Base-by-base conservation (phyloP, 768 basidiomycete species). In the Daedalea quercina region DNA sequence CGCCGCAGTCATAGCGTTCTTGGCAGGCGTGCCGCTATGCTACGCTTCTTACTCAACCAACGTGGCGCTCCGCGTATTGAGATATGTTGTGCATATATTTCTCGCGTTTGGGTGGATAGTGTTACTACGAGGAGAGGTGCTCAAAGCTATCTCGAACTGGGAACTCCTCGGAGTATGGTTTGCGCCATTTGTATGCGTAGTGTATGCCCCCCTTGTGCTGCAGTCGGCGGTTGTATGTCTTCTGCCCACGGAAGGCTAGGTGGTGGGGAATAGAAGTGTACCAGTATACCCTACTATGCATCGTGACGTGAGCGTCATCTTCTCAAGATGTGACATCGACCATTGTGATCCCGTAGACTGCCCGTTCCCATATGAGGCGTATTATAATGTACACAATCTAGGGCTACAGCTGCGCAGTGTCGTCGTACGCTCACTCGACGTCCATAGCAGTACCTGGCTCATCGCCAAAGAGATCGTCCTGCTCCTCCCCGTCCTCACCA, bases 151-250 rank as follows among this genome's bases (percentile, higher is more conserved):
- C 11, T 83, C 82, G 81, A 75, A 90, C 55, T 93, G 90, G 90
- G 76, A 90, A 54, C 70, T 90, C 23, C 66, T 92, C 9, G 80
- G 82, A 1, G 83, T 84, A 24, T 94, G 90, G 91, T 87, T 90
- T 61, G 79, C 84, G 20, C 90, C 90, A 1, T 85, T 92, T 57
- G 71, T 87, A 34, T 91, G 87, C 64, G 69, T 87, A n/a, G 78
- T 92, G 17, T 92, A 90, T 58, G 71, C 76, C 9, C 90, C 91
- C 8, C 70, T 92, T 23, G 74, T 86, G 45, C 66, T 90, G 57
- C 90, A 92, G 67, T 84, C 82, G 15, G 80, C 76, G 35, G 69
- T 87, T 46, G 78, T 82, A 40, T 76, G 76, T 59, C 62, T 80
- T 20, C 61, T 76, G 49, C 69, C 70, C 44, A 53, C 52, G 50